phyloP scores from a whole-genome alignment of 106 monocot species.

The Dioscorea dumetorum region DNA sequence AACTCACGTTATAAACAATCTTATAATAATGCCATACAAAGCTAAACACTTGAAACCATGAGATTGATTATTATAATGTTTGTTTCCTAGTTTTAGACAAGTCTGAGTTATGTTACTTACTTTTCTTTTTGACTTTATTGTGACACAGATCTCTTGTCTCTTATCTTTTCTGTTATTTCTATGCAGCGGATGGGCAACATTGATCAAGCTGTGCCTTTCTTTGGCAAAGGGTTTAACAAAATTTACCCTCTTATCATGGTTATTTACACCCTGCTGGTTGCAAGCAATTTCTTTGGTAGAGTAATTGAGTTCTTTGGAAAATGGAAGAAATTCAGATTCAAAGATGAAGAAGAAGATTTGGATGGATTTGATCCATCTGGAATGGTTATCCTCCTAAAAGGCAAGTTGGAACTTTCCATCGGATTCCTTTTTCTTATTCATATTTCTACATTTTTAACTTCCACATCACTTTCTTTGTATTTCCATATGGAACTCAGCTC shows the following conservation, averaged over 20 bases:
- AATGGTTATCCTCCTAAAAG: slow-evolving; percentile 90
- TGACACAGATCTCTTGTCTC: no score
- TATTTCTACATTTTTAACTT: no score
- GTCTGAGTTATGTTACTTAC: no score
- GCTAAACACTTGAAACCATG: no score
- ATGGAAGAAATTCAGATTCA: slow-evolving; percentile 78
- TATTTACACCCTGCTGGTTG: slow-evolving; percentile 79
- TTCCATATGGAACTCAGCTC: no score
- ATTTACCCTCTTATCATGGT: slow-evolving; percentile 96
- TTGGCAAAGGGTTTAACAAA: slow-evolving; percentile 84
- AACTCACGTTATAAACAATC: no score
- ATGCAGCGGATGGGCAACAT: slow-evolving; percentile 93
- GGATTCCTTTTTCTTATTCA: no score
- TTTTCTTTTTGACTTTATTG: no score
- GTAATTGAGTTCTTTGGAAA: slow-evolving; percentile 68
- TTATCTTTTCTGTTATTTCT: not conserved
- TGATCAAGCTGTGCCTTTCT: slow-evolving; percentile 91
- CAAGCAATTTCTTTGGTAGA: slow-evolving; percentile 88
- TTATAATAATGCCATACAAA: no score
- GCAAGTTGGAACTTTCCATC: slow-evolving; percentile 15
- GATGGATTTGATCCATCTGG: slow-evolving; percentile 97
- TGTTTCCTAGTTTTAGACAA: no score
- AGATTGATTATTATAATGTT: no score
- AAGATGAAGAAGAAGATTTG: slow-evolving; percentile 65
- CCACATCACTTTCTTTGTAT: no score